phyloP scores from a whole-genome alignment of 164 flowering plant species.

The Stephania yunnanensis region DNA sequence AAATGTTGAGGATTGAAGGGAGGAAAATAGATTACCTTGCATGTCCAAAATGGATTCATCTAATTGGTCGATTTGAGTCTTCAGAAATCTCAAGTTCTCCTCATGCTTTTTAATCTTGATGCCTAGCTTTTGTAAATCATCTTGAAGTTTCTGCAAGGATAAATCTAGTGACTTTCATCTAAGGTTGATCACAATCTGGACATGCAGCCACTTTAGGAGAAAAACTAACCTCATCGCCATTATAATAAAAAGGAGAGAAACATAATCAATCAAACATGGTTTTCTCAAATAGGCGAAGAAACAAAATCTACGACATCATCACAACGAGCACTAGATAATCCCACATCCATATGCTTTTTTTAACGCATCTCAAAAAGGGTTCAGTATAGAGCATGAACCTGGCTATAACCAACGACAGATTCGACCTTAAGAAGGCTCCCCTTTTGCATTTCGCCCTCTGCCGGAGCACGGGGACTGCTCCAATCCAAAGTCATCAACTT shows the following conservation, averaged over 20 bases:
- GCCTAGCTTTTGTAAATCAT: slow-evolving; percentile 54
- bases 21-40: slow-evolving; percentile 48
- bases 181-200: not conserved
- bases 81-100: slow-evolving; percentile 50
- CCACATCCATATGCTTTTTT: not conserved
- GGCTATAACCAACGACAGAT: slow-evolving; percentile 21
- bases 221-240: not conserved
- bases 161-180: not conserved
- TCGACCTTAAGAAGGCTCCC: slow-evolving; percentile 29
- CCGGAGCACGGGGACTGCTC: slow-evolving; percentile 17
- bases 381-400: slow-evolving; percentile 28
- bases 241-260: not conserved
- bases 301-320: not conserved
- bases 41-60: slow-evolving; percentile 67
- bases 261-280: not conserved
- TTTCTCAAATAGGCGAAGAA: too few relatives aligned
- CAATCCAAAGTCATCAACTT: slow-evolving; percentile 27
- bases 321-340: not conserved
- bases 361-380: not conserved
- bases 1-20: not conserved
- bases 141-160: slow-evolving; percentile 56
- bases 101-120: slow-evolving; percentile 63
- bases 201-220: not conserved
- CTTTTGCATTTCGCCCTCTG: slow-evolving; percentile 30
- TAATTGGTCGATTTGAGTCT: slow-evolving; percentile 34